Base-by-base conservation (phyloP, 2,329 filamentous ascomycete species). In the Alternaria atra region DNA sequence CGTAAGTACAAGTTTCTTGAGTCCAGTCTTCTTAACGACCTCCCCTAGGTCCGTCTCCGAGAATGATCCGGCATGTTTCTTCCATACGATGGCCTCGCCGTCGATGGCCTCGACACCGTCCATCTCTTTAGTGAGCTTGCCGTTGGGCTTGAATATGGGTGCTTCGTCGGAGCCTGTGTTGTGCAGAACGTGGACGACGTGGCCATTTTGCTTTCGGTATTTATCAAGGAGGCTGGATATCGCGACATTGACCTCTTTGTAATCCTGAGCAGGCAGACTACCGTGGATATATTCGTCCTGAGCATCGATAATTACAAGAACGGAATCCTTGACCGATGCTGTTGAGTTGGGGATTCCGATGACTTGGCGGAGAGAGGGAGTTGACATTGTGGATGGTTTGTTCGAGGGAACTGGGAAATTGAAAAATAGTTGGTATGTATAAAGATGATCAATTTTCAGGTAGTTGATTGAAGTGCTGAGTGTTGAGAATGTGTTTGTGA, bases 171-270 rank as follows among this genome's bases (percentile, higher is more conserved):
- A 20, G 30, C 30, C 30, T 3, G 30, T 48, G 30, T 25, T 34
- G 46, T 48, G 44, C 17, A 48, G 29, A 12, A 48, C 29, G 17
- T 48, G 44, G 7, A 48, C 6, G n/a, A 48, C 7, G 12, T 48
- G 44, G 29, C 44, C 44, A 9, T 48, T 48, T 34, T 48, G 44
- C 44, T 48, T 23, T 23, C 44, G 44, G 44, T 48, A 48, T 48
- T 34, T 48, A 0, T 34, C 29, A 1, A 48, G 44, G 29, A 48
- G 44, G n/a, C 44, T 23, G 10, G 29, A 48, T 6, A 48, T 48
- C 10, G 29, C n/a, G 29, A 48, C 4, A 10, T 48, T 48, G 29
- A 48, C 44, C 17, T 48, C 29, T 15, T 48, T 34, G 44, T 48
- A 34, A 32, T 48, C 44, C 34, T 48, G 29, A 23, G 44, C 44